A percentile compares a stretch with the other conserved stretches of the same genome.
Conservation (phyloP, 2,329 filamentous ascomycete genomes). For the Penicillium sp. region DNA sequence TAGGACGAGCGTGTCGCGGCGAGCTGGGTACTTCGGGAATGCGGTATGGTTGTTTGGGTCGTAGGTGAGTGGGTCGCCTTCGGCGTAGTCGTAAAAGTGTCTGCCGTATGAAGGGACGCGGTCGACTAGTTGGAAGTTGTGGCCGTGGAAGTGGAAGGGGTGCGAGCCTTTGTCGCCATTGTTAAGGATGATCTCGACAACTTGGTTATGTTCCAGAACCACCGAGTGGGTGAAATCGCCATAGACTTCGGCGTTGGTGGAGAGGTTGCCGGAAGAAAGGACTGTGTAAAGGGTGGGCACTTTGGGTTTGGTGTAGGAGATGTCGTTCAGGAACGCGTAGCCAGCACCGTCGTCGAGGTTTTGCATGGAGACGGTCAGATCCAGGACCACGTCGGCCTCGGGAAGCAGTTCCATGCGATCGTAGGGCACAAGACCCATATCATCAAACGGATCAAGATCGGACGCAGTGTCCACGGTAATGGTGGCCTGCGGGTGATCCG, state of each 20-base stretch:
- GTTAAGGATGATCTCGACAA: slow-evolving; percentile 53
- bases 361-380: slow-evolving; percentile 70
- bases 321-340: slow-evolving; percentile 48
- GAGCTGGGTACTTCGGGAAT: slow-evolving; percentile 64
- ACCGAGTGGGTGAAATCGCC: slow-evolving; percentile 66
- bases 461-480: slow-evolving; percentile 34
- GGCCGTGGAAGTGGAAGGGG: slow-evolving; percentile 60
- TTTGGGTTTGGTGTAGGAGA: slow-evolving; percentile 34
- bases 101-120: slow-evolving; percentile 63
- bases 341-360: slow-evolving; percentile 70
- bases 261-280: slow-evolving; percentile 50
- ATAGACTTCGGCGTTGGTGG: slow-evolving; percentile 66
- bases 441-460: slow-evolving; percentile 72
- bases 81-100: slow-evolving; percentile 59
- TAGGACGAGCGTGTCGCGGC: slow-evolving; percentile 72
- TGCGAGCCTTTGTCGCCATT: slow-evolving; percentile 52
- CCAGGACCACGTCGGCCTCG: slow-evolving; percentile 61
- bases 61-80: slow-evolving; percentile 44
- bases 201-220: slow-evolving; percentile 46
- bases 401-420: slow-evolving; percentile 68
- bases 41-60: slow-evolving; percentile 37
- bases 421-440: slow-evolving; percentile 71
- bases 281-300: slow-evolving; percentile 38
- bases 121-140: slow-evolving; percentile 71
- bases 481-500: slow-evolving; percentile 33